Percentiles rank a stretch among this genome's conserved stretches.
These are phyloP conservation scores for Colletotrichum incanum DNA, from an alignment of 2,329 filamentous ascomycete genomes.

Conservation along the genomic window DNA sequence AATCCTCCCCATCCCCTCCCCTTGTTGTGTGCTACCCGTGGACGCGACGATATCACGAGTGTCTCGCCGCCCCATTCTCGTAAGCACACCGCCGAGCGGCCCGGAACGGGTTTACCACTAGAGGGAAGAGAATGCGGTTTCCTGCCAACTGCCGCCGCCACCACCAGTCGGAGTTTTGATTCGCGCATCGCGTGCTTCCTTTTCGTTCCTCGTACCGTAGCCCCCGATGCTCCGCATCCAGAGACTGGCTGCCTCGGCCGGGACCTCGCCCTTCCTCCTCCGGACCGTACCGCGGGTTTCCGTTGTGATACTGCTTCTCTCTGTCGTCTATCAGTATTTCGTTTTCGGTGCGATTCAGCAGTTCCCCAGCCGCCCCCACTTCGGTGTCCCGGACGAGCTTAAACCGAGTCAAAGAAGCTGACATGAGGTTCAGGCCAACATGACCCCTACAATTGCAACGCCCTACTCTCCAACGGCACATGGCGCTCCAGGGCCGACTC, in stretches of 20 bases:
- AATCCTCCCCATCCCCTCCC: not conserved
- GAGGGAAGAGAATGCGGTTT: conserved; percentile 37
- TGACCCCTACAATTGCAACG: conserved; percentile 70
- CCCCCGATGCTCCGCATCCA: conserved; percentile 34
- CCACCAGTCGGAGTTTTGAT: conserved; percentile 28
- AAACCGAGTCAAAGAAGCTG: conserved; percentile 6
- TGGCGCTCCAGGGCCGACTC: conserved; percentile 59
- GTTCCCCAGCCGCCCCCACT: not conserved
- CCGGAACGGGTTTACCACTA: conserved; percentile 2
- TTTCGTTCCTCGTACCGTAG: not conserved
- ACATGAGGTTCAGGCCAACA: conserved; percentile 31
- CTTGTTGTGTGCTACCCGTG: not conserved
- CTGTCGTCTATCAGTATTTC: conserved; percentile 41
- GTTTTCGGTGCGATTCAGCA: conserved; percentile 14
- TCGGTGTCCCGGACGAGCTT: not conserved
- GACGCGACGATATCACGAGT: not conserved
- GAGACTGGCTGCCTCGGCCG: conserved; percentile 32
- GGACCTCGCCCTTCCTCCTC: conserved; percentile 29
- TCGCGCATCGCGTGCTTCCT: conserved; percentile 13
- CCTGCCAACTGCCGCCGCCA: conserved; percentile 17
- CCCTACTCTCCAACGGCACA: conserved; percentile 65
- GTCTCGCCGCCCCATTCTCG: not conserved
- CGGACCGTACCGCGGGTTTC: conserved; percentile 26
- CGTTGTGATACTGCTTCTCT: conserved; percentile 34
- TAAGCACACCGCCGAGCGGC: not conserved